phyloP scores from a whole-genome alignment of 2,329 filamentous ascomycete genomes.

The Samsoniella hepiali region DNA sequence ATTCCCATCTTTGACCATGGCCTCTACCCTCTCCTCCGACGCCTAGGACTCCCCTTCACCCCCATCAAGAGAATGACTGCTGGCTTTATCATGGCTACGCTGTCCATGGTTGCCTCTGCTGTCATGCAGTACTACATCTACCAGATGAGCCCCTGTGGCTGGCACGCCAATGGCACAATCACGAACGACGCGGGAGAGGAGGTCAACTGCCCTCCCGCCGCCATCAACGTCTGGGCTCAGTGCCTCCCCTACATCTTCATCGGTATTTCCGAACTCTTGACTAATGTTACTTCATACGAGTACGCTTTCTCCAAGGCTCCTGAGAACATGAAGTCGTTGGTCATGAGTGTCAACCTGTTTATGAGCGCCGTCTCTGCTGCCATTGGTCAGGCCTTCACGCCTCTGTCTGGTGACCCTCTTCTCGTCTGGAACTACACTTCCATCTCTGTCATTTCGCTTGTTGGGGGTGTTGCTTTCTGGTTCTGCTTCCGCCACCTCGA shows the following conservation, averaged over 20 bases:
- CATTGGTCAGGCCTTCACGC: constrained; percentile 65
- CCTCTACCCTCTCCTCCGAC: constrained; percentile 66
- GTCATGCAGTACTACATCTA: constrained; percentile 64
- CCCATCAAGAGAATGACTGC: constrained; percentile 73
- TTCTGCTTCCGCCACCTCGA: constrained; percentile 64
- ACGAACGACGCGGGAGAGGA: constrained; percentile 22
- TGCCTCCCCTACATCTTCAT: constrained; percentile 50
- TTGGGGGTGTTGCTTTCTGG: constrained; percentile 67
- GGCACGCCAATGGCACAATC: constrained; percentile 41
- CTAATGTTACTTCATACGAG: constrained; percentile 61
- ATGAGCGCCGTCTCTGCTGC: constrained; percentile 68
- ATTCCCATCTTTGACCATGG: constrained; percentile 68
- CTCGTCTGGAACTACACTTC: constrained; percentile 70
- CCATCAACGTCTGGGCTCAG: constrained; percentile 64
- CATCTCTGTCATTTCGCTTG: constrained; percentile 58
- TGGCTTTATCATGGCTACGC: constrained; percentile 64
- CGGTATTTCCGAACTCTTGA: constrained; percentile 51
- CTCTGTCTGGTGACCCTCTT: constrained; percentile 60
- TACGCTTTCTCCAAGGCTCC: constrained; percentile 77
- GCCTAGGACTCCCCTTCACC: constrained; percentile 61
- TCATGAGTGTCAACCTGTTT: constrained; percentile 66
- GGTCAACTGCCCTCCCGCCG: constrained; percentile 50
- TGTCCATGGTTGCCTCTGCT: constrained; percentile 58
- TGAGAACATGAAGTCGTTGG: constrained; percentile 76
- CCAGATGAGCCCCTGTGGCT: constrained; percentile 57